These are phyloP conservation scores for Pseudisothecium myosuroides DNA, from an alignment of 225 moss, liverwort and hornwort species.

Conservation along the genomic window DNA sequence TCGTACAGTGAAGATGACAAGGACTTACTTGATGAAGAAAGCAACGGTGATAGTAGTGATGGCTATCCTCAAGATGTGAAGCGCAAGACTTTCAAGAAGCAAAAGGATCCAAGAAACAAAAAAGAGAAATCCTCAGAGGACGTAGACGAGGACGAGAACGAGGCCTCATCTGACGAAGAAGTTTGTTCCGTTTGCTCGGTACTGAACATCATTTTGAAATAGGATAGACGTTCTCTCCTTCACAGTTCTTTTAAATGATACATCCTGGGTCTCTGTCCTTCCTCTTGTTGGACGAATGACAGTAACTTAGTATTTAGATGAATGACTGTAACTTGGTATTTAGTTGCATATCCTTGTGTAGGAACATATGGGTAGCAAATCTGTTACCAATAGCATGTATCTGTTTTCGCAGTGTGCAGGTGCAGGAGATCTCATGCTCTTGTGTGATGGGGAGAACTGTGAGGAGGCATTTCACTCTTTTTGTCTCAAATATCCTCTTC, in stretches of 20 bases:
- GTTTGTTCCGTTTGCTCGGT: slow-evolving; percentile 53
- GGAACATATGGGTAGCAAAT: background rate
- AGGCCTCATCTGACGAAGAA: slow-evolving; percentile 19
- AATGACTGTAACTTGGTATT: background rate
- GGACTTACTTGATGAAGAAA: slow-evolving; percentile 3
- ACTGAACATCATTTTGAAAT: background rate
- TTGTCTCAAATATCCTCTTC: slow-evolving; percentile 63
- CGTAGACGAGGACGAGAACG: background rate
- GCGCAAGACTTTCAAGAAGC: background rate
- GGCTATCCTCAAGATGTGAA: background rate
- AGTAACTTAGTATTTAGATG: background rate
- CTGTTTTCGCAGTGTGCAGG: slow-evolving; percentile 60
- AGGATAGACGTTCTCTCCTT: background rate
- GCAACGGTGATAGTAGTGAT: slow-evolving; percentile 10
- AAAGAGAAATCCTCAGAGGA: background rate
- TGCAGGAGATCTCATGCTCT: slow-evolving; percentile 66
- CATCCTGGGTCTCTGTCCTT: background rate
- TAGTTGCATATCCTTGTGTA: background rate
- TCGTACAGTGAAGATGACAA: slow-evolving; percentile 27
- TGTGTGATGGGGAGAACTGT: slow-evolving; percentile 67
- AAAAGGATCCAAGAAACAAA: slow-evolving; percentile 10
- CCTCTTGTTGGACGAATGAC: background rate
- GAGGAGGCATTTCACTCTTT: slow-evolving; percentile 77
- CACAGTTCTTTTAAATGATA: background rate
- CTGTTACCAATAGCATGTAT: background rate